Base-by-base conservation (phyloP, 1,284 basidiomycete genomes). In the Megacollybia platyphylla region DNA sequence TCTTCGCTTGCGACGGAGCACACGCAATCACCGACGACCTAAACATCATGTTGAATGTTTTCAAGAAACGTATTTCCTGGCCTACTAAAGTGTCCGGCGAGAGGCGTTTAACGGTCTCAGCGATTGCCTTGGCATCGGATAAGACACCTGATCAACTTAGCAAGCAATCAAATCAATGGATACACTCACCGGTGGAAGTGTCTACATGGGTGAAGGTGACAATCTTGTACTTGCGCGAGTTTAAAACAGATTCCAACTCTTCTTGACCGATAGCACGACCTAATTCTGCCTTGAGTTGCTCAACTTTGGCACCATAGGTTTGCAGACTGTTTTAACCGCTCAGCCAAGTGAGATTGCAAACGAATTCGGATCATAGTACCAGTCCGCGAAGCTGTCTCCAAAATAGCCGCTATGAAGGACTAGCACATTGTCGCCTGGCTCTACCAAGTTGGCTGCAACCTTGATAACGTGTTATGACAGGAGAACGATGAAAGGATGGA, bases 1-100 rank as follows among this genome's bases (percentile, higher is more conserved):
- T 97, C 91, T 61, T 98, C 94, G 52, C 86, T 92, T 0, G 87
- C 94, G 9, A 97, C 92, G 5, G 91, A 84, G 67, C 96, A 98
- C 26, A 98, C 96, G 35, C 80, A 90, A 58, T 98, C 94, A 45
- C 94, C 68, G 15, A 90, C 71, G 43, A 97, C 66, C 79, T 76
- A 42, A 31, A 13, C 37, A 27, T 24, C 37, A 31, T 9, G 30
- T 27, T n/a, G 5, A 24, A 38, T 17, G 40, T 36, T 13, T 7
- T 11, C 36, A 11, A 3, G 29, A 32, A 26, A 15, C 46, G 2
- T 29, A 44, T 44, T 46, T 45, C 67, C 45, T 3, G 20, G 5
- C 20, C 20, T 50, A 83, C 85, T 47, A 98, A 70, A 1, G 92
- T 88, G 28, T 89, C 77, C 3, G 96, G 94, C 2, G 88, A 91